Evolutionary conservation across 2,329 filamentous ascomycete species (phyloP).

Genomic region (Phyllosticta capitalensis): DNA sequence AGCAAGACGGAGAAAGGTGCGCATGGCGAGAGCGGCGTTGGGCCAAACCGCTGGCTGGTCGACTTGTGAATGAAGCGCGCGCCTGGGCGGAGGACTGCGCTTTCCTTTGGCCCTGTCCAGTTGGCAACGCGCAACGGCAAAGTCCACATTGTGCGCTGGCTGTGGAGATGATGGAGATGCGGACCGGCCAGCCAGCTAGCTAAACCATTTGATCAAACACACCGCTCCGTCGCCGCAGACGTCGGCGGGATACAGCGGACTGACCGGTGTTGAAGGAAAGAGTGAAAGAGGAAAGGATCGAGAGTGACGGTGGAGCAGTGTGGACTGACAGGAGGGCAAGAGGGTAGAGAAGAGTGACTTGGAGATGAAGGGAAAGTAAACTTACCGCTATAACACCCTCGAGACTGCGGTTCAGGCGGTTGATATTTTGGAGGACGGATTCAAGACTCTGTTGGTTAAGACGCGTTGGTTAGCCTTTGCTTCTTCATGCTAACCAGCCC

Average conservation of each 20-base stretch:
- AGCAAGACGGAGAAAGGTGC: background rate
- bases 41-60: too few species aligned
- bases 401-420: slow-evolving; percentile 83
- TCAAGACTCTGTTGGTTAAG: slow-evolving; percentile 48
- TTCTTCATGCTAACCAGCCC: background rate
- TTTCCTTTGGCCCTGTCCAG: too few species aligned
- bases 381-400: slow-evolving; percentile 82
- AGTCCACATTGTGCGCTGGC: background rate
- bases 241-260: background rate
- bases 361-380: slow-evolving; percentile 10
- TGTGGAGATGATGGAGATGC: background rate
- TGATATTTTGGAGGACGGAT: slow-evolving; percentile 88
- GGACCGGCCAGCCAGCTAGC: background rate
- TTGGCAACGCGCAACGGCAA: too few species aligned
- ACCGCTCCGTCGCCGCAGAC: background rate
- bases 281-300: background rate
- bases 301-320: background rate
- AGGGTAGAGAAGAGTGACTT: background rate
- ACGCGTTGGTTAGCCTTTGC: background rate
- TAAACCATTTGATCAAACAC: background rate
- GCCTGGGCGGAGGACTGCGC: too few species aligned
- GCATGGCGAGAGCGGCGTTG: too few species aligned
- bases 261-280: background rate
- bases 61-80: too few species aligned
- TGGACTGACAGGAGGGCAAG: background rate